These are phyloP conservation scores for Acacia confusa DNA, from an alignment of 306 rosid species.

Conservation along the genomic window DNA sequence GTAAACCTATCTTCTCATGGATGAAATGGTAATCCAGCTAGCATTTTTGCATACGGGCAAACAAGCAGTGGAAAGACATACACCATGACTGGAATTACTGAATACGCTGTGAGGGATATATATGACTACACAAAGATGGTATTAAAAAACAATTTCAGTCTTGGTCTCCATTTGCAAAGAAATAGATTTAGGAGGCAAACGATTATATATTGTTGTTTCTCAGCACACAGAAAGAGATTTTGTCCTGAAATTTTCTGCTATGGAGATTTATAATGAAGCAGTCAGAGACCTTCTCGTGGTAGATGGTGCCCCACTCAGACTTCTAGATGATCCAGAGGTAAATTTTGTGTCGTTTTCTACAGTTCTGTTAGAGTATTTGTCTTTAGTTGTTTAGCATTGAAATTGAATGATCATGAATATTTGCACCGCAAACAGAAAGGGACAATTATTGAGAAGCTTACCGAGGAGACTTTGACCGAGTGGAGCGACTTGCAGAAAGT, in stretches of 20 bases:
- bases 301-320: conserved; percentile 59
- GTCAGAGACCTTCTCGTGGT: conserved; percentile 76
- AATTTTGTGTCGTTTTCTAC: conserved; percentile 12
- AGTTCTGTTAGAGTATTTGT: background rate
- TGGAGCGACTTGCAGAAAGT: conserved; percentile 60
- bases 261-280: conserved; percentile 92
- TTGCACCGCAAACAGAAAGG: conserved; percentile 65
- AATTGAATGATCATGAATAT: conserved; percentile 22
- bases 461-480: conserved; percentile 68
- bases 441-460: conserved; percentile 75
- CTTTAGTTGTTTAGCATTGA: background rate
- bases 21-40: conserved; percentile 47
- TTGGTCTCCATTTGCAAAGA: background rate
- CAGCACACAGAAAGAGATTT: conserved; percentile 75
- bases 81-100: conserved; percentile 84
- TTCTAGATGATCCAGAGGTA: conserved; percentile 95
- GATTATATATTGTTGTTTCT: conserved; percentile 33
- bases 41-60: conserved; percentile 93
- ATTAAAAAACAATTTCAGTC: conserved; percentile 8
- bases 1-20: conserved; percentile 2
- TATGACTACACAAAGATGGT: conserved; percentile 67
- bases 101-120: conserved; percentile 68
- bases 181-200: conserved; percentile 14
- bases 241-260: conserved; percentile 79
- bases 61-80: conserved; percentile 98